Conservation (phyloP, 257 asterid genomes). For the Nicotiana tabacum region DNA sequence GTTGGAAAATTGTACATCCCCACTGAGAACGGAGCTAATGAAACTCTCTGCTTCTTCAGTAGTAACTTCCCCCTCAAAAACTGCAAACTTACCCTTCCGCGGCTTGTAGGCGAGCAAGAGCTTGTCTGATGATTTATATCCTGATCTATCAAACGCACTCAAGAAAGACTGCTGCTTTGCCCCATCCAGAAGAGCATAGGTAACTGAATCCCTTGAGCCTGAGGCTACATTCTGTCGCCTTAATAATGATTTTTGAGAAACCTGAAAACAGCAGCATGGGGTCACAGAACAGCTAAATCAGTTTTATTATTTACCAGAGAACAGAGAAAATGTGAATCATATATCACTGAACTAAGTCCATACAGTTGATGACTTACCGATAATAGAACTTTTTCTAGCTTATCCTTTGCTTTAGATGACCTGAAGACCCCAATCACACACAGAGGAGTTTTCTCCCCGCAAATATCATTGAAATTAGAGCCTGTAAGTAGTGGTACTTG, state of each 20-base stretch:
- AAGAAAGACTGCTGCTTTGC: slow-evolving; percentile 64
- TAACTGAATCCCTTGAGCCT: slow-evolving; percentile 47
- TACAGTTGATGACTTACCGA: slow-evolving; percentile 44
- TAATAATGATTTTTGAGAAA: slow-evolving; percentile 67
- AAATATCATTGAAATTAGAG: slow-evolving; percentile 56
- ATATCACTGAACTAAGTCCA: neutral
- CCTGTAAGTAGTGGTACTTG: slow-evolving; percentile 53
- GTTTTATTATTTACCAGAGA: neutral
- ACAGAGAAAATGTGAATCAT: neutral
- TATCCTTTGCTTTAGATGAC: slow-evolving; percentile 52
- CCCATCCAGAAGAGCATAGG: slow-evolving; percentile 74
- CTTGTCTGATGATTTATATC: slow-evolving; percentile 51
- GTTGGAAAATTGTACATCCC: slow-evolving; percentile 68
- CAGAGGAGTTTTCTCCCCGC: slow-evolving; percentile 68
- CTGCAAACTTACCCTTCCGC: slow-evolving; percentile 64
- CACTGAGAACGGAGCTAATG: slow-evolving; percentile 60
- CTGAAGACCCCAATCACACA: slow-evolving; percentile 79
- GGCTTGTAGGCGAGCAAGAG: slow-evolving; percentile 81
- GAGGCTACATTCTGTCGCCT: slow-evolving; percentile 40
- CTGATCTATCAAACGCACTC: slow-evolving; percentile 58
- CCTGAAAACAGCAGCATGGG: slow-evolving; percentile 30
- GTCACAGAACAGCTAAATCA: neutral
- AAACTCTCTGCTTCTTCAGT: slow-evolving; percentile 63
- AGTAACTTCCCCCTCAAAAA: slow-evolving; percentile 40
- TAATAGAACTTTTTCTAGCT: slow-evolving; percentile 52